Evolutionary conservation across 805 yeast genomes (phyloP).

Genomic region (Diddensiella transvaalensis): DNA sequence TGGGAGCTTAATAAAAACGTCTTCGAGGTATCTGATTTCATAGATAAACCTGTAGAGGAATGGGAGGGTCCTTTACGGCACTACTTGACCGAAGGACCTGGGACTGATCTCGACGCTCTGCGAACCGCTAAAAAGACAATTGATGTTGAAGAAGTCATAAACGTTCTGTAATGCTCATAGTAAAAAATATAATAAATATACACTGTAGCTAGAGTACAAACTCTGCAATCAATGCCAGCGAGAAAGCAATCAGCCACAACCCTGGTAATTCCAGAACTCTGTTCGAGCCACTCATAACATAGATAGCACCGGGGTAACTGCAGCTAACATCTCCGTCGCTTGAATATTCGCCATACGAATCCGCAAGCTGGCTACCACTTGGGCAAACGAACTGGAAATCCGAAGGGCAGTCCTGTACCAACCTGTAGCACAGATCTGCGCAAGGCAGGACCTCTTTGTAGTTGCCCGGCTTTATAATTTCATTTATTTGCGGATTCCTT

Average conservation of each 20-base stretch:
- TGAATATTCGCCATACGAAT: conserved; percentile 29
- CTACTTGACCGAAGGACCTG: conserved; percentile 13
- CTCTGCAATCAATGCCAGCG: background rate
- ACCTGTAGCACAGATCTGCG: conserved; percentile 68
- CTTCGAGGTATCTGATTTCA: conserved; percentile 64
- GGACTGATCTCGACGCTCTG: background rate
- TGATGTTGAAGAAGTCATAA: background rate
- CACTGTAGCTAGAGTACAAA: background rate
- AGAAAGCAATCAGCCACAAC: background rate
- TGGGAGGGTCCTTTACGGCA: conserved; percentile 45
- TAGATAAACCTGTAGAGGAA: conserved; percentile 50
- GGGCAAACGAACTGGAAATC: conserved; percentile 79
- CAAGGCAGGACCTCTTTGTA: conserved; percentile 89
- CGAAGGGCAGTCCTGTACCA: conserved; percentile 82
- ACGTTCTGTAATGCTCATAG: too few relatives aligned
- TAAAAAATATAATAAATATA: conserved; percentile 1
- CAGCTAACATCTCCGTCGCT: conserved; percentile 35
- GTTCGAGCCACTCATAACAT: conserved; percentile 13
- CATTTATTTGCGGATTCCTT: conserved; percentile 58
- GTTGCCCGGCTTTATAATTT: conserved; percentile 49
- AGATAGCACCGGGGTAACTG: conserved; percentile 37
- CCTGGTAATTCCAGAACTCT: background rate
- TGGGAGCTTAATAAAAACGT: conserved; percentile 74
- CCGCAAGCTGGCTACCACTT: conserved; percentile 15
- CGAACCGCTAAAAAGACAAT: background rate